These are phyloP conservation scores for Pichia sp. DNA, from an alignment of 1,139 yeast genomes.

Conservation along the genomic window DNA sequence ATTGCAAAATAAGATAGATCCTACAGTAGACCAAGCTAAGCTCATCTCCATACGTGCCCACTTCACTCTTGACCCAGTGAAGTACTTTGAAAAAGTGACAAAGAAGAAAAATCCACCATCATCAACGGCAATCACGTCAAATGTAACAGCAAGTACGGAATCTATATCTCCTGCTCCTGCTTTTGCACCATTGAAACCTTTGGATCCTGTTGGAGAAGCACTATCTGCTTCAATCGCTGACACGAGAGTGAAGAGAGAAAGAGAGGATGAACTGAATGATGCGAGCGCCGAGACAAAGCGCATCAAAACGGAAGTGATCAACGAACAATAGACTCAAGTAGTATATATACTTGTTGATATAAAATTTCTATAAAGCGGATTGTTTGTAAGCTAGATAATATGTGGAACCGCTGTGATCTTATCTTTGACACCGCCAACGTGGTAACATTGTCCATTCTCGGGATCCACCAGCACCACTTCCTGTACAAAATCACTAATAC, in stretches of 20 bases:
- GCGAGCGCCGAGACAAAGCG: background rate
- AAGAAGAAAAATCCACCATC: no score
- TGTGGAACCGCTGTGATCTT: slow-evolving; percentile 45
- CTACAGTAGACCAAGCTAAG: slow-evolving; percentile 55
- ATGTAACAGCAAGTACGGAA: no score
- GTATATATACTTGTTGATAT: no score
- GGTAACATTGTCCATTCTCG: slow-evolving; percentile 38
- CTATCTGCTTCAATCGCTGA: no score
- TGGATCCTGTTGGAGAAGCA: no score
- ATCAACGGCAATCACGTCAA: no score
- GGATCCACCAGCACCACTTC: slow-evolving; percentile 59
- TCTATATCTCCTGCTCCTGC: no score
- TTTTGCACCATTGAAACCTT: no score
- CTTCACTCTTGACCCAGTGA: slow-evolving; percentile 50
- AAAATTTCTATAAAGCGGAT: no score
- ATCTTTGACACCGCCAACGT: slow-evolving; percentile 57
- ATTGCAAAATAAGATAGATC: slow-evolving; percentile 29
- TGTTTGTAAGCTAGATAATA: slow-evolving; percentile 16
- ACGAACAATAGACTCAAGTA: no score
- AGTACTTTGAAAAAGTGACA: slow-evolving; percentile 19
- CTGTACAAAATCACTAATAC: slow-evolving; percentile 64
- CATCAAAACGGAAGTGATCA: background rate
- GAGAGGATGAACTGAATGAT: background rate
- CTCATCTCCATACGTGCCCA: slow-evolving; percentile 56
- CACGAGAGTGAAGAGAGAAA: background rate